Conservation (phyloP, 306 rosid species). For the Cicer judaicum region DNA sequence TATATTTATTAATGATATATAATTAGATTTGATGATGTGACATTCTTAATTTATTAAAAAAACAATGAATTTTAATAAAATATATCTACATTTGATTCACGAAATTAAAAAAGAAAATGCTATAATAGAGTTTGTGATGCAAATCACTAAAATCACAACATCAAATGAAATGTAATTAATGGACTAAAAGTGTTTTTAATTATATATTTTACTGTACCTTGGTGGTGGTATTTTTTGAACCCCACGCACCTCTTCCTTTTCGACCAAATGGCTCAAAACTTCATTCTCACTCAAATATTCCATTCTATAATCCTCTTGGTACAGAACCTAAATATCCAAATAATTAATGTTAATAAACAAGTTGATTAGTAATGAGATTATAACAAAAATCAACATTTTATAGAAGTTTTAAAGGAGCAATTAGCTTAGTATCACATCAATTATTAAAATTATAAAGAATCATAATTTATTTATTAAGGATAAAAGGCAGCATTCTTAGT, state of each 20-base stretch:
- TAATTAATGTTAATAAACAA: background rate
- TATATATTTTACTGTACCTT: background rate
- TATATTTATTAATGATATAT: no score
- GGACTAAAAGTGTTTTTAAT: no score
- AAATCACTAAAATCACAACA: no score
- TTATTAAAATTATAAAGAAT: background rate
- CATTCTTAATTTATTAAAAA: no score
- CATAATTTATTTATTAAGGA: background rate
- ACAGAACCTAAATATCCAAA: background rate
- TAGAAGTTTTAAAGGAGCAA: background rate
- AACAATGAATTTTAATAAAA: no score
- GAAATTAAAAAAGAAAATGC: no score
- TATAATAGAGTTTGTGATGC: no score
- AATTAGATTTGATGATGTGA: no score
- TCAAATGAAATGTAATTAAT: no score
- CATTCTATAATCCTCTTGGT: background rate
- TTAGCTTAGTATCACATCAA: background rate
- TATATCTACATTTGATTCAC: no score
- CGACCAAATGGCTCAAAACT: background rate
- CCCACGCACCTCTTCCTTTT: background rate
- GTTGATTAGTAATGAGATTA: background rate
- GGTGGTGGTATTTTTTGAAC: background rate
- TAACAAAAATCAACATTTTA: conserved; percentile 12
- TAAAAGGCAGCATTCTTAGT: background rate
- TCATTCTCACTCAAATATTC: background rate